phyloP scores from a whole-genome alignment of 306 rosid genomes.

The Trifolium pratense region DNA sequence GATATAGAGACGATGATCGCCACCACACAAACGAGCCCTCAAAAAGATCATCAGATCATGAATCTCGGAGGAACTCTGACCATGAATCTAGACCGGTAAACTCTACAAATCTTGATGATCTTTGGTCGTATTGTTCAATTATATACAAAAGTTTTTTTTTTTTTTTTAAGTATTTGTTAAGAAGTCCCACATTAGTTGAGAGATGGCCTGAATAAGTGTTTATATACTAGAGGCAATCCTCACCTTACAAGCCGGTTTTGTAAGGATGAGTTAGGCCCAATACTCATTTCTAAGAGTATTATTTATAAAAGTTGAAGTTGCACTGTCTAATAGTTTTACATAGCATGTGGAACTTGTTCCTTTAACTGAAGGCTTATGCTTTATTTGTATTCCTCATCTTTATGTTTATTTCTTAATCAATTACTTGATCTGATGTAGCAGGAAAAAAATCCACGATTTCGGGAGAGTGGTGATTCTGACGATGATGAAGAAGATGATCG shows the following conservation, averaged over 20 bases:
- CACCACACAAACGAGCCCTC: constrained; percentile 66
- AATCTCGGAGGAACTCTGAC: constrained; percentile 74
- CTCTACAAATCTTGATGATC: constrained; percentile 30
- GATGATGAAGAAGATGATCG: constrained; percentile 91
- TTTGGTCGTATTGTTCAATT: constrained; percentile 25
- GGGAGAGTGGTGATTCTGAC: constrained; percentile 97
- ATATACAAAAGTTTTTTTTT: constrained; percentile 26
- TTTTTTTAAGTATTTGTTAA: no score
- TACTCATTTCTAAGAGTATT: no score
- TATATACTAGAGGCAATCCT: no score
- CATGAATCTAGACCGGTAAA: constrained; percentile 85
- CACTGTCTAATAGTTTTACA: background rate
- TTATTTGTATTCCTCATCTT: constrained; percentile 13
- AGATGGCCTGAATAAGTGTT: no score
- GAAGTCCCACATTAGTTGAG: no score
- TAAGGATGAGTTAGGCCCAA: no score
- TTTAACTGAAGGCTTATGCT: constrained; percentile 22
- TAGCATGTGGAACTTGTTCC: constrained; percentile 9
- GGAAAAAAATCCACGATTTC: constrained; percentile 98
- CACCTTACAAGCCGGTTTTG: no score
- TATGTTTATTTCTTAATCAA: constrained; percentile 16
- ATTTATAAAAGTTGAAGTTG: constrained; percentile 29
- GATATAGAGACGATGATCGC: constrained; percentile 83
- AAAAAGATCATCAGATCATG: constrained; percentile 74
- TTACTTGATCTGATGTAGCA: constrained; percentile 45